Conservation (phyloP, 495 filamentous ascomycete species). For the Penicillium chermesinum region DNA sequence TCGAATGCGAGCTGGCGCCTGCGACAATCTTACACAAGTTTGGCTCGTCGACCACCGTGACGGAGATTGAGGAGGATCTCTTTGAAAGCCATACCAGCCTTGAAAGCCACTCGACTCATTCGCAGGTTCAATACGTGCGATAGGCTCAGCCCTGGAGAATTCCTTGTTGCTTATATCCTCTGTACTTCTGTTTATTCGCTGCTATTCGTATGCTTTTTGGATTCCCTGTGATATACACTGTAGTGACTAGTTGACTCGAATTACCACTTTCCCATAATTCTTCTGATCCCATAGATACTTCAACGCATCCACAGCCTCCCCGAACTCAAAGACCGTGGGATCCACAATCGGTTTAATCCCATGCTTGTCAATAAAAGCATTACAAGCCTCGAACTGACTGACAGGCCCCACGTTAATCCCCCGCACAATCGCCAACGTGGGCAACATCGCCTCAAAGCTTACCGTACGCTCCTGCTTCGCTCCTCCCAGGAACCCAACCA, state of each 20-base stretch:
- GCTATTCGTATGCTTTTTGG: not conserved
- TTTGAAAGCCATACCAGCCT: not conserved
- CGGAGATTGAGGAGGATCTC: not conserved
- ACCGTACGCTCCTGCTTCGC: constrained; percentile 25
- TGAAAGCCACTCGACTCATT: no score
- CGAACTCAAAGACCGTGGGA: constrained; percentile 45
- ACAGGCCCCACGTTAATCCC: constrained; percentile 42
- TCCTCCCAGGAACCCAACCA: constrained; percentile 36
- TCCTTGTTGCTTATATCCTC: no score
- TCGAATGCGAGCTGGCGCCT: not conserved
- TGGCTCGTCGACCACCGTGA: not conserved
- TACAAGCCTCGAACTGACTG: constrained; percentile 52
- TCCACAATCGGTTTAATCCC: constrained; percentile 55
- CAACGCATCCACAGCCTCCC: constrained; percentile 41
- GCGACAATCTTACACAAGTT: not conserved
- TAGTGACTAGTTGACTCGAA: not conserved
- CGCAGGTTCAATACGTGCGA: no score
- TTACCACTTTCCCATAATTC: constrained; percentile 1
- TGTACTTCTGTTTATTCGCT: not conserved
- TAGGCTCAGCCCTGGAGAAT: no score
- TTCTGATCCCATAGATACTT: not conserved
- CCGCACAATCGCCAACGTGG: constrained; percentile 32
- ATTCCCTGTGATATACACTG: no score
- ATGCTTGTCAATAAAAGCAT: constrained; percentile 46
- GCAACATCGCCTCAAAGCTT: constrained; percentile 29